Percentiles rank a stretch among this genome's conserved stretches.
These are phyloP conservation scores for Pyrenophora seminiperda DNA, from an alignment of 2,329 filamentous ascomycete species.

Conservation along the genomic window DNA sequence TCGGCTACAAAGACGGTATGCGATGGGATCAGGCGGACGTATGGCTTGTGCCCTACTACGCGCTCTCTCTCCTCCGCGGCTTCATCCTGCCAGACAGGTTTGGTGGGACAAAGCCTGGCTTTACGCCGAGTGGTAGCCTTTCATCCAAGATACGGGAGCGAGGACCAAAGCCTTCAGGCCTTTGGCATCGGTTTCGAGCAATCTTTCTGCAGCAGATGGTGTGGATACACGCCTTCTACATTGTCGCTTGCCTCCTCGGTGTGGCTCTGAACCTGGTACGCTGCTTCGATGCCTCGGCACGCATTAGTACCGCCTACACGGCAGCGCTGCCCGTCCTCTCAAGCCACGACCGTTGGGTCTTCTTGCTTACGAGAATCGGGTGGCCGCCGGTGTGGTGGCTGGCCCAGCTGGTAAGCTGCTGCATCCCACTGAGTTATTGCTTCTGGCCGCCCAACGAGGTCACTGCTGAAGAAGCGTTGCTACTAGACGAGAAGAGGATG, in stretches of 20 bases:
- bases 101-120: slow-evolving; percentile 1
- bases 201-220: not conserved
- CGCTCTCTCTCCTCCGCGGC: not conserved
- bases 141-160: not conserved
- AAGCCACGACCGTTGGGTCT: not conserved
- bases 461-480: not conserved
- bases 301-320: not conserved
- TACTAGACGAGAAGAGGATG: not conserved
- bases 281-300: not conserved
- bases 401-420: not conserved
- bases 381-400: slow-evolving; percentile 6
- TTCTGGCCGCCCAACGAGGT: not conserved
- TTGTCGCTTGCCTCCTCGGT: not conserved
- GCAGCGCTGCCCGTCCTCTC: not conserved
- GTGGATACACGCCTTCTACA: slow-evolving; percentile 1
- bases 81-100: not conserved
- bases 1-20: slow-evolving; percentile 1
- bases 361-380: slow-evolving; percentile 1
- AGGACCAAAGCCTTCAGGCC: not conserved
- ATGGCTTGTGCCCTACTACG: not conserved
- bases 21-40: not conserved
- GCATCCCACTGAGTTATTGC: not conserved
- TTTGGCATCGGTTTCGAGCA: not conserved
- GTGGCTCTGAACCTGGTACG: not conserved
- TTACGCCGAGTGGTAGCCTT: not conserved